Percentiles rank a stretch among this genome's conserved stretches.
These are phyloP conservation scores for Phoma herbarum DNA, from an alignment of 2,329 filamentous ascomycete species.

Conservation along the genomic window DNA sequence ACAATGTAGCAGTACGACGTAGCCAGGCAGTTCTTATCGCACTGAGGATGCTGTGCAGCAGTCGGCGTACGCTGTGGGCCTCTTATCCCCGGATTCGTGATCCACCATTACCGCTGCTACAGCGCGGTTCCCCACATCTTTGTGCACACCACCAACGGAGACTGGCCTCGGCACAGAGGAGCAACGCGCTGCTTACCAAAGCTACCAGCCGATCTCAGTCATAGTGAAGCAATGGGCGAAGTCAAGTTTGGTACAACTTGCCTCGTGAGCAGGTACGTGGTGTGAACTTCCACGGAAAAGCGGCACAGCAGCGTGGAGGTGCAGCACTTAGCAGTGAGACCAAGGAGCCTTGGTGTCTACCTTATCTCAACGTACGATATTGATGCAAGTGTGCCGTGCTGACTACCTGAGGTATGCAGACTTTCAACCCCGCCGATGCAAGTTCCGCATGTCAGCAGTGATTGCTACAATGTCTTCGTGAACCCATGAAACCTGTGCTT, in stretches of 20 bases:
- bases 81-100: slow-evolving; percentile 10
- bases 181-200: background rate
- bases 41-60: slow-evolving; percentile 2
- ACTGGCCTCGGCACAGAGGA: background rate
- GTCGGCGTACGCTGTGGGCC: slow-evolving; percentile 8
- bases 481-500: background rate
- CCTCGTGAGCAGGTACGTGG: background rate
- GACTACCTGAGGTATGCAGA: background rate
- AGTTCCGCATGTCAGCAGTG: background rate
- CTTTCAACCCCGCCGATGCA: background rate
- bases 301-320: slow-evolving; percentile 1
- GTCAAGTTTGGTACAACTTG: background rate
- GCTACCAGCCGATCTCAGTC: background rate
- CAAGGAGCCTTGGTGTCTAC: slow-evolving; percentile 6
- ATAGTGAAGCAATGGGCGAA: background rate
- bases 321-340: background rate
- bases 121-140: background rate
- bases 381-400: background rate
- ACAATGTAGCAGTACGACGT: background rate
- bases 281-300: background rate
- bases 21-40: background rate
- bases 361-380: slow-evolving; percentile 15
- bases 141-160: background rate
- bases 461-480: background rate
- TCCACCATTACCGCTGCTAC: slow-evolving; percentile 4